phyloP scores from a whole-genome alignment of 1,139 yeast species.

The Taiozyma sp. region DNA sequence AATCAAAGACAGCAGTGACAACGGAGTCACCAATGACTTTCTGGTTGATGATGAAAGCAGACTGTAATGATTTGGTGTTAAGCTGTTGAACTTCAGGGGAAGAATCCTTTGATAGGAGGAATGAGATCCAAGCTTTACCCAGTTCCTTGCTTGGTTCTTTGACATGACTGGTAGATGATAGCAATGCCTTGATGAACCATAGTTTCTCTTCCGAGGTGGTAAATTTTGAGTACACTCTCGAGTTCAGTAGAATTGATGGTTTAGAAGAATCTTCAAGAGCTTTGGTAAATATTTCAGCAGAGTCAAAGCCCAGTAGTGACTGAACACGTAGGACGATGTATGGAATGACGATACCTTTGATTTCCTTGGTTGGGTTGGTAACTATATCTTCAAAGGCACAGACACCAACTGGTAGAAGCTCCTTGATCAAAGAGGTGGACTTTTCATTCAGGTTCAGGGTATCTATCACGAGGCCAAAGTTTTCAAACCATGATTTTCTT shows the following conservation, averaged over 20 bases:
- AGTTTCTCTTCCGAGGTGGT: slow-evolving; percentile 36
- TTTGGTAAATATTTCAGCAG: slow-evolving; percentile 20
- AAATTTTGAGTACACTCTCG: slow-evolving; percentile 48
- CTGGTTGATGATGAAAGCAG: slow-evolving; percentile 25
- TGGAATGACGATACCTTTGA: slow-evolving; percentile 44
- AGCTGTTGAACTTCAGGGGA: slow-evolving; percentile 31
- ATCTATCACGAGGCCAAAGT: slow-evolving; percentile 36
- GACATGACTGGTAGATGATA: slow-evolving; percentile 16
- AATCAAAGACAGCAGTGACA: slow-evolving; percentile 22
- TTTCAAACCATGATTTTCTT: slow-evolving; percentile 64
- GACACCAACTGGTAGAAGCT: slow-evolving; percentile 28
- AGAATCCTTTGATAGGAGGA: slow-evolving; percentile 36
- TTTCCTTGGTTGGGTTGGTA: slow-evolving; percentile 40
- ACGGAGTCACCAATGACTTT: slow-evolving; percentile 26
- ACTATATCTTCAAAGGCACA: slow-evolving; percentile 37
- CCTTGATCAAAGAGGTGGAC: slow-evolving; percentile 21
- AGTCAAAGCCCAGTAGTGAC: slow-evolving; percentile 9
- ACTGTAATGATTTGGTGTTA: slow-evolving; percentile 29
- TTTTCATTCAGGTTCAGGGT: slow-evolving; percentile 17
- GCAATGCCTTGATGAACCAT: slow-evolving; percentile 51
- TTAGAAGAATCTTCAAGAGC: slow-evolving; percentile 35
- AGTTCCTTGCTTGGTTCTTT: slow-evolving; percentile 16
- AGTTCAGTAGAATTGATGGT: slow-evolving; percentile 40
- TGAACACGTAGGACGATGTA: slow-evolving; percentile 34
- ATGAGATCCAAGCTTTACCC: slow-evolving; percentile 42